Evolutionary conservation across 805 yeast genomes (phyloP), one percentile per base, ranked within the genome.

Genomic region (Spathaspora gorwiae): DNA sequence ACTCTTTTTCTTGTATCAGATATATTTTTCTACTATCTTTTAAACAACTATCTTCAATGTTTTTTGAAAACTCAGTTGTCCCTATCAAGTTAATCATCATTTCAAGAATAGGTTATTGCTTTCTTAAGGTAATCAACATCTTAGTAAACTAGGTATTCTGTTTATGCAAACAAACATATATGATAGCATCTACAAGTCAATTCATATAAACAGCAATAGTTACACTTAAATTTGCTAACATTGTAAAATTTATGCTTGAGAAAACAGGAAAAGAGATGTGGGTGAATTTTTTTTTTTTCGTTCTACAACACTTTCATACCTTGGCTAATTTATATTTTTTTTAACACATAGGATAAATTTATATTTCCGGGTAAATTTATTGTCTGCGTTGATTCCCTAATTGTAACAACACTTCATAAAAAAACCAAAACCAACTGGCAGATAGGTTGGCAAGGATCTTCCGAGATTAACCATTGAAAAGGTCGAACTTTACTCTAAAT

Each of bases 11-110:
- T n/a, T 30, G 12, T 3, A 45, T 47, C 49, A 47, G 49, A 45
- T 51, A 47, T 48, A 54, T 44, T 40, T 47, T 57, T 56, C 62
- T 57, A 57, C 59, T 56, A 57, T 57, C 62, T 54, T 39, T 39
- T 40, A 36, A 47, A 56, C 56, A 56, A 54, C 57, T 55, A 41
- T 56, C 62, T 51, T 55, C 60, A 56, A 35, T 42, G 53, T 35
- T 26, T 24, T 19, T 27, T 33, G 41, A 39, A 40, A 41, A 45
- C 57, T 57, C 62, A 57, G 62, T 57, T 57, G 62, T 57, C 62
- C 62, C 62, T 57, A 57, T 57, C 62, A 49, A 46, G 39, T 43
- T 39, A 40, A 38, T 54, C 57, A 54, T 54, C 54, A 51, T 47
- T 11, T 34, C 13, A 45, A 34, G 33, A 14, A 24, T 19, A 19